Evolutionary conservation across 2,329 filamentous ascomycete species (phyloP), one percentile per base, ranked within the genome.

Genomic region (Epichloe bromicola): DNA sequence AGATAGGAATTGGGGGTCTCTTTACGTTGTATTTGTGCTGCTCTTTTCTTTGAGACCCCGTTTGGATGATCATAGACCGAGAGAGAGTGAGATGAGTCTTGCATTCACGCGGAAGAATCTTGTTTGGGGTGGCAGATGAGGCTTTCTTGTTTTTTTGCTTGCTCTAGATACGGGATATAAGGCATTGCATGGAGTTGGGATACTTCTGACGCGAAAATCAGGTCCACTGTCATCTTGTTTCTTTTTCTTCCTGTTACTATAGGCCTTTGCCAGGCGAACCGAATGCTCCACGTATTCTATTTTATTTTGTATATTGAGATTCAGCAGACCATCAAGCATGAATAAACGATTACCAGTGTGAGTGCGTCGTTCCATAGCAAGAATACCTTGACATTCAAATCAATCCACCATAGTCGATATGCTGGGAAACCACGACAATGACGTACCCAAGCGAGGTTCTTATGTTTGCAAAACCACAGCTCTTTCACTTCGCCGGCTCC

Each of bases 121-220:
- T 17, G 5, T 41, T 19, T 41, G n/a, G 17, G 19, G 4, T 17
- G 12, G 19, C 40, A 42, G 40, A 42, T 11, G 38, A n/a, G 17
- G n/a, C 38, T 49, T 41, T 12, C 26, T 19, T 36, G 42, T 53
- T 52, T 42, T 42, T 19, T 53, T 34, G 45, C 48, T 51, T 48
- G 37, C 50, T 57, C 49, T 52, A 53, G 46, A 50, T 50, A 41
- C 39, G 34, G 49, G 26, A 17, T 4, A 58, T 58, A 60, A 61
- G 61, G 59, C 63, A 64, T 66, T 63, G 61, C 62, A 62, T 38
- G 63, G 63, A 62, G 63, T 65, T 64, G 58, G 63, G 60, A 53
- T 57, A 30, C 44, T 37, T 36, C 47, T 49, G 26, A 48, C 36
- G 14, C 33, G 19, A 34, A 37, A 23, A 48, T 40, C 40, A 44